Percentiles rank a stretch among this genome's conserved stretches.
These are phyloP conservation scores for Fraxinus sp. DNA, from an alignment of 305 asterid genomes.

Conservation along the genomic window DNA sequence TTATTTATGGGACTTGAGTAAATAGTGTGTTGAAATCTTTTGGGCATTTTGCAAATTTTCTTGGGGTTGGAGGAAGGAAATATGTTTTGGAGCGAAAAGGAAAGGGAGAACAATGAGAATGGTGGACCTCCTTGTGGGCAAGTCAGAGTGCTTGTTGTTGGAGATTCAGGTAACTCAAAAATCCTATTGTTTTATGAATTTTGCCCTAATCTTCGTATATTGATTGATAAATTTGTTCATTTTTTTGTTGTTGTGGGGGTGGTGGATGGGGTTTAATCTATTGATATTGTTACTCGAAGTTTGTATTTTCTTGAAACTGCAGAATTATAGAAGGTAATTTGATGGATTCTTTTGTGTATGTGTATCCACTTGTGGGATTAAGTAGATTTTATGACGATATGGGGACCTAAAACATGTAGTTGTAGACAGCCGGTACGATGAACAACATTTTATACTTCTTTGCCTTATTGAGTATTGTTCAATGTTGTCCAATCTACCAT, in stretches of 20 bases:
- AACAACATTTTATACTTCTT: background rate
- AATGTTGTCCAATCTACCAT: background rate
- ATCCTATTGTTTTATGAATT: background rate
- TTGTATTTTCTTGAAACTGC: background rate
- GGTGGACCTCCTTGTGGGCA: constrained; percentile 94
- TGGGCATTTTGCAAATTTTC: background rate
- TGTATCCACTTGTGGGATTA: background rate
- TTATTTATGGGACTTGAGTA: constrained; percentile 29
- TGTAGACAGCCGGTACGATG: too few relatives aligned
- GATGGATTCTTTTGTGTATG: background rate
- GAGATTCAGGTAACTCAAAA: constrained; percentile 44
- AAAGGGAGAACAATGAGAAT: constrained; percentile 37
- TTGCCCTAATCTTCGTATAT: background rate
- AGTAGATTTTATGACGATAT: background rate
- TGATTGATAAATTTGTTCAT: background rate
- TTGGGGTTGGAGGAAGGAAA: constrained; percentile 7
- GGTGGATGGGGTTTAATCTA: background rate
- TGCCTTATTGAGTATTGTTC: background rate
- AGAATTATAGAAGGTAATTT: background rate
- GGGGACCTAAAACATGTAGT: background rate
- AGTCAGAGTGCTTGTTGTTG: constrained; percentile 87
- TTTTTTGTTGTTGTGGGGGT: background rate
- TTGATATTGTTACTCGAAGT: background rate
- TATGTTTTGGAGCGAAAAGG: background rate
- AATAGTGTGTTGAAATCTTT: constrained; percentile 11